Evolutionary conservation across 371 early-diverging fungal species (phyloP).

Genomic region (Mortierella sp.): DNA sequence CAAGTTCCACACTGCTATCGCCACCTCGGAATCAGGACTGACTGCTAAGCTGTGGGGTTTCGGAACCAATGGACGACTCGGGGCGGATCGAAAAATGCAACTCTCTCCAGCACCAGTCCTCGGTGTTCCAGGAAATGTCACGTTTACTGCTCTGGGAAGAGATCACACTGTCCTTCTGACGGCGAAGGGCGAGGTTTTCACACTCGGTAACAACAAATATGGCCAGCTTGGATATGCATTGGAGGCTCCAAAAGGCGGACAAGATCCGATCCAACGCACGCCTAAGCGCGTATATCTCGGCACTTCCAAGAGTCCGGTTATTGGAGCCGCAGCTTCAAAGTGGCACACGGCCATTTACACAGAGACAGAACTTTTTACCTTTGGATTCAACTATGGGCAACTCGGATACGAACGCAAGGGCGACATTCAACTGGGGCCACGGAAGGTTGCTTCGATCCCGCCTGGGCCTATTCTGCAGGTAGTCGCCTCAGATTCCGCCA

Average conservation of each 20-base stretch:
- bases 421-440: conserved; percentile 62
- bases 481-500: conserved; percentile 69
- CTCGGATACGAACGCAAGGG: conserved; percentile 75
- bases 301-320: conserved; percentile 68
- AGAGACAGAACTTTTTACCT: conserved; percentile 72
- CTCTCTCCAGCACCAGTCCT: conserved; percentile 66
- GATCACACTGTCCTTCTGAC: conserved; percentile 83
- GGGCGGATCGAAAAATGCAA: conserved; percentile 72
- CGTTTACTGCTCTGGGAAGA: conserved; percentile 72
- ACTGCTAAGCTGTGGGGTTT: conserved; percentile 79
- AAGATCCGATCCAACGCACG: conserved; percentile 63
- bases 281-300: conserved; percentile 72
- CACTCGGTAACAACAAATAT: conserved; percentile 80
- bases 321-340: conserved; percentile 80
- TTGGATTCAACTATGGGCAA: conserved; percentile 85
- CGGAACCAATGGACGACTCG: conserved; percentile 81
- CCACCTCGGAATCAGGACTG: conserved; percentile 66
- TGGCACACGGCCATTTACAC: conserved; percentile 80
- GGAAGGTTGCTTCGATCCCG: conserved; percentile 66
- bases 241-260: conserved; percentile 46
- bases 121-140: conserved; percentile 66
- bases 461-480: conserved; percentile 62
- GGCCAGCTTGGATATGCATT: conserved; percentile 75
- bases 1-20: conserved; percentile 79
- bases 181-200: conserved; percentile 63